A percentile compares a stretch with the other conserved stretches of the same genome.
Evolutionary conservation across 2,329 filamentous ascomycete genomes (phyloP).

Genomic region (Phialocephala sp.): DNA sequence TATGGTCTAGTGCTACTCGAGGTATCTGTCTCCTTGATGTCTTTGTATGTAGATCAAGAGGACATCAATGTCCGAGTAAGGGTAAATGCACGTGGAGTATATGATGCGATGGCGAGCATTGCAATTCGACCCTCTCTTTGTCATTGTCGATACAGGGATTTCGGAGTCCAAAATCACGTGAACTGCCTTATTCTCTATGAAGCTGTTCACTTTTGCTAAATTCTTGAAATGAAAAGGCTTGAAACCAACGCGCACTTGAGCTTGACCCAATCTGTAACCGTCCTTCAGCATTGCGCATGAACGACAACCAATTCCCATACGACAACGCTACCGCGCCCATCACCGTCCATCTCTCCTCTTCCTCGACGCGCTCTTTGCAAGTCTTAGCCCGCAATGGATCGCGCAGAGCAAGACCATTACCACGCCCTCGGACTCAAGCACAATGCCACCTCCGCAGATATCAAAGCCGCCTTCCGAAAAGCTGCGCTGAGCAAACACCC

Average conservation of each 20-base stretch:
- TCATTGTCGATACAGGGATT: background rate
- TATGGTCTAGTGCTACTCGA: too few species aligned
- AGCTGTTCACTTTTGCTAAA: too few species aligned
- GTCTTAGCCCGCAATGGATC: background rate
- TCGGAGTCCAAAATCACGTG: background rate
- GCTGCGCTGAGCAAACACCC: background rate
- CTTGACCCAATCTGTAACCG: too few species aligned
- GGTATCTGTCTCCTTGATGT: too few species aligned
- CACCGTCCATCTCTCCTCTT: background rate
- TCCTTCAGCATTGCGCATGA: background rate
- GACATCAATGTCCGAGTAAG: too few species aligned
- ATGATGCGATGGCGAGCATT: background rate
- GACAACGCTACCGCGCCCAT: background rate
- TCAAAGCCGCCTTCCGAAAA: background rate
- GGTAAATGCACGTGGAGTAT: too few species aligned
- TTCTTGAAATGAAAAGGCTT: too few species aligned
- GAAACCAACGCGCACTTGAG: too few species aligned
- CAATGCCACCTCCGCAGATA: background rate
- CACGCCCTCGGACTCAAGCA: background rate
- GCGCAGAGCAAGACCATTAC: background rate
- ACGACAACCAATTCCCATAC: background rate
- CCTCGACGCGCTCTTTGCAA: background rate
- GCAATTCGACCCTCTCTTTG: background rate
- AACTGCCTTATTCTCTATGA: background rate
- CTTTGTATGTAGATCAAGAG: too few species aligned